Evolutionary conservation across 2,329 filamentous ascomycete species (phyloP), one percentile per base, ranked within the genome.

Genomic region (Fusarium caatingaense): DNA sequence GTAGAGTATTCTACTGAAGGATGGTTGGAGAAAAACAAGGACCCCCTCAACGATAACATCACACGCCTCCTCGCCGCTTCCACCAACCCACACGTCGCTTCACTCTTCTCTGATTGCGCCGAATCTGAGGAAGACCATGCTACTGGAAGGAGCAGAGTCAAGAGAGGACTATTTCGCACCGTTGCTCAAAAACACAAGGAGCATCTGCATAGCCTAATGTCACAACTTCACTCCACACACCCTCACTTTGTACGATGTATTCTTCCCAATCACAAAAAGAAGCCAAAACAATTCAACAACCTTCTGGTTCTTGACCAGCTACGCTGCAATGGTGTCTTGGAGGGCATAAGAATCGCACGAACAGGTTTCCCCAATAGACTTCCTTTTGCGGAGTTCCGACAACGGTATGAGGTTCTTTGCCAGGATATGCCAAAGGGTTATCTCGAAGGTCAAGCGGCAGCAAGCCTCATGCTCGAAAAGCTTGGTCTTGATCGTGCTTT

Each of bases 21-120:
- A 61, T 99, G 96, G 96, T 83, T 99, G 34, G 95, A 98, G 80
- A 99, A 98, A 86, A 99, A 99, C 85, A 99, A 99, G 79, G 96
- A 99, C 76, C 97, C 96, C 2, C 81, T 99, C 47, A 98, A 98
- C 75, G 97, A 99, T 85, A 99, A 98, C 68, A 87, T 99, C 67
- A 99, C 97, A 0, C 89, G 93, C 23, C 86, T 99, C 10, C 87
- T 99, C 37, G 93, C 94, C 40, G 86, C 87, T 16, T 99, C 97
- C 2, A 89, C 86, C 4, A 91, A 98, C 77, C 89, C 88, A 68
- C 95, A 99, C 76, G 86, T 98, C 66, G 93, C 94, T 3, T 87
- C 86, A 41, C 85, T 99, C 1, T 99, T 99, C 78, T 85, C 88
- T 8, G 97, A 99, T 79, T 99, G 95, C 76, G 91, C 90, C 10